Percentiles rank a stretch among this genome's conserved stretches.
phyloP scores from a whole-genome alignment of 352 stramenopile species.

The Paralagenidium karlingii region DNA sequence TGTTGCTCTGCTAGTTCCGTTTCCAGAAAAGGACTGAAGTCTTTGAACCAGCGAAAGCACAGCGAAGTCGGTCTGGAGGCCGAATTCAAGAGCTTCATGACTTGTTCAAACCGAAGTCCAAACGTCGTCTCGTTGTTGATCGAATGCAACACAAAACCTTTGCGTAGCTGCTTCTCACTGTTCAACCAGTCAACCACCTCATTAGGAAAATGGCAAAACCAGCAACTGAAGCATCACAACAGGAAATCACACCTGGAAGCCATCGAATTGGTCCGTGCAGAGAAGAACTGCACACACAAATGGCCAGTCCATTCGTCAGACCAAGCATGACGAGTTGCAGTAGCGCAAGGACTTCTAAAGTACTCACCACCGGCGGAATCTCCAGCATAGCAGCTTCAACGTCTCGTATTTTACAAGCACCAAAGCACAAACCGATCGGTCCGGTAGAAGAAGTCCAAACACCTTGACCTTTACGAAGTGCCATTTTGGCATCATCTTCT shows the following conservation, averaged over 20 bases:
- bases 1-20: constrained; percentile 31
- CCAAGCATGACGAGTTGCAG: no score
- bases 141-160: constrained; percentile 58
- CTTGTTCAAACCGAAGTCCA: constrained; percentile 26
- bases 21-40: constrained; percentile 67
- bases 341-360: no score
- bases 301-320: no score
- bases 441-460: constrained; percentile 56
- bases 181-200: background rate
- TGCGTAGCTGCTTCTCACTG: constrained; percentile 14
- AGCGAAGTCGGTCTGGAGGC: constrained; percentile 52
- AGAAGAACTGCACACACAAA: constrained; percentile 32
- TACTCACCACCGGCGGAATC: constrained; percentile 23
- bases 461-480: constrained; percentile 29
- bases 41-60: constrained; percentile 70
- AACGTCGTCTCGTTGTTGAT: constrained; percentile 77
- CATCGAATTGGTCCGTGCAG: constrained; percentile 11
- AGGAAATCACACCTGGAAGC: background rate
- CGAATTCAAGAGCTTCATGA: constrained; percentile 36
- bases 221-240: no score
- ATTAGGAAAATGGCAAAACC: background rate
- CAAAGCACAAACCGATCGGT: constrained; percentile 34
- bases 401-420: constrained; percentile 40
- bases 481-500: constrained; percentile 13
- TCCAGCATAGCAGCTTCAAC: constrained; percentile 64